These are phyloP conservation scores for Plasmodiophora brassicae DNA, from an alignment of 208 protist species.

Conservation along the genomic window DNA sequence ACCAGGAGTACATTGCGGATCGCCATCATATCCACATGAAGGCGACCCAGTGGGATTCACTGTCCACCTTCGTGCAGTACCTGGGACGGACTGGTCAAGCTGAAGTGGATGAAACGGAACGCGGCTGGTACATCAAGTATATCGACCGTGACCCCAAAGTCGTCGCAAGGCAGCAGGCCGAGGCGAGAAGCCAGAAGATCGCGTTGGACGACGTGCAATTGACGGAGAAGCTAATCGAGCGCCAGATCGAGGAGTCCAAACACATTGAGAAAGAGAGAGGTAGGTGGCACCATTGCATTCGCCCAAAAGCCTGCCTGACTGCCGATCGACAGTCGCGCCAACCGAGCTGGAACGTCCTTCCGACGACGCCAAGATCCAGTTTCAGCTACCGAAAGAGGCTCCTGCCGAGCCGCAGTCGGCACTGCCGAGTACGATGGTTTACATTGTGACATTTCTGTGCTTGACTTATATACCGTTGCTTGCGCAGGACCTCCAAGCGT, in stretches of 20 bases:
- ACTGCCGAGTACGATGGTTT: background rate
- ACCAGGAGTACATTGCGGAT: slow-evolving; percentile 75
- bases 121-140: slow-evolving; percentile 70
- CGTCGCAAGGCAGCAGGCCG: background rate
- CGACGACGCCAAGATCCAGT: background rate
- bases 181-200: background rate
- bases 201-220: slow-evolving; percentile 13
- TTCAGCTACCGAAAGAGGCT: too few species aligned
- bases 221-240: background rate
- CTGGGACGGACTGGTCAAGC: slow-evolving; percentile 64
- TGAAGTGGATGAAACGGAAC: slow-evolving; percentile 70
- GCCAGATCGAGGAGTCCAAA: slow-evolving; percentile 21
- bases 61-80: slow-evolving; percentile 74
- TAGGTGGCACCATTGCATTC: background rate
- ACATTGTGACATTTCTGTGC: background rate
- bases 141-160: slow-evolving; percentile 68
- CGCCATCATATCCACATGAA: slow-evolving; percentile 73
- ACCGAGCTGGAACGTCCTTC: background rate
- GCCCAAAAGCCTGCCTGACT: background rate
- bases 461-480: background rate
- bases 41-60: slow-evolving; percentile 63
- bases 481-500: background rate
- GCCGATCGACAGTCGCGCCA: background rate
- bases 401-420: background rate
- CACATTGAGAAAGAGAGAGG: background rate